Percentiles rank a stretch among this genome's conserved stretches.
Conservation (phyloP, 306 rosid genomes). For the Cucurbita pepo region DNA sequence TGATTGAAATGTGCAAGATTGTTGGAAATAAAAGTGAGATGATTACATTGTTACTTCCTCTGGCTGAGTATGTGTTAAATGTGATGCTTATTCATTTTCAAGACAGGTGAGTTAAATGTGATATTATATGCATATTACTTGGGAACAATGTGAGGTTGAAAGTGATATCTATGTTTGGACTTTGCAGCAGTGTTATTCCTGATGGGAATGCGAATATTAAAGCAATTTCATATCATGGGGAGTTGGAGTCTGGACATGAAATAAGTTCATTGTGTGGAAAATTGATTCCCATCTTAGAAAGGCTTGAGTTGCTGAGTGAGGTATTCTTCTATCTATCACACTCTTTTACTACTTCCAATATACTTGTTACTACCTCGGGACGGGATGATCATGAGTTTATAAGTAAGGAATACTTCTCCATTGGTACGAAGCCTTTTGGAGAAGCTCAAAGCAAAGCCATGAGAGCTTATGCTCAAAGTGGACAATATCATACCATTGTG, state of each 20-base stretch:
- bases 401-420: no score
- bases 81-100: conserved; percentile 65
- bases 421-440: no score
- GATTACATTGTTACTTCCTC: conserved; percentile 51
- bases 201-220: conserved; percentile 23
- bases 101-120: conserved; percentile 35
- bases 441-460: no score
- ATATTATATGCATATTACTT: neutral
- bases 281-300: conserved; percentile 58
- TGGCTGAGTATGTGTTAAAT: conserved; percentile 64
- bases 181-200: conserved; percentile 32
- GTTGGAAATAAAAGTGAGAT: conserved; percentile 61
- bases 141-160: neutral
- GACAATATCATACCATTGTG: no score
- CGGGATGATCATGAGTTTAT: no score
- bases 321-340: conserved; percentile 15
- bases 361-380: neutral
- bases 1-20: conserved; percentile 91
- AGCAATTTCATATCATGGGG: conserved; percentile 37
- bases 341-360: neutral
- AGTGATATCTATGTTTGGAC: conserved; percentile 1
- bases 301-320: conserved; percentile 76
- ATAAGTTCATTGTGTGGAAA: conserved; percentile 37
- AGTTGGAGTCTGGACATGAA: conserved; percentile 34
- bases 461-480: no score